Conservation (phyloP, 2,329 filamentous ascomycete species). For the Chrysoporthe cubensis region DNA sequence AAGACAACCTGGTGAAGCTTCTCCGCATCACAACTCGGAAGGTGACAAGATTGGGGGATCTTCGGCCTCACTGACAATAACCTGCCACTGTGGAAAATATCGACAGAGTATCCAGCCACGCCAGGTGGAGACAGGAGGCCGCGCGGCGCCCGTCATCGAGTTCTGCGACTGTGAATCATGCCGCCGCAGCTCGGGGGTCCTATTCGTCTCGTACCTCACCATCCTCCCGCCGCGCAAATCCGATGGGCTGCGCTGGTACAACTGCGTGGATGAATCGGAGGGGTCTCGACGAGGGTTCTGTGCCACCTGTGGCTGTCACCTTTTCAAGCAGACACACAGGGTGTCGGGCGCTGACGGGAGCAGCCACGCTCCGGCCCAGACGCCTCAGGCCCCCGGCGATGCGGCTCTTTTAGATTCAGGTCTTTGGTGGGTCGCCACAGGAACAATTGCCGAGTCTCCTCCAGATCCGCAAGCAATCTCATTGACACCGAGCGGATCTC, state of each 20-base stretch:
- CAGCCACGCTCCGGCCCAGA: no score
- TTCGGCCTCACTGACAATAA: not conserved
- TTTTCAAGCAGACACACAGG: constrained; percentile 36
- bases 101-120: not conserved
- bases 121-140: not conserved
- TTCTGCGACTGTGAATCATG: constrained; percentile 37
- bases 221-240: constrained; percentile 32
- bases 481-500: not conserved
- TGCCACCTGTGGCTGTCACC: constrained; percentile 45
- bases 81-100: constrained; percentile 6
- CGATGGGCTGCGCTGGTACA: constrained; percentile 29
- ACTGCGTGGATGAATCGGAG: not conserved
- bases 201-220: constrained; percentile 44
- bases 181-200: constrained; percentile 39
- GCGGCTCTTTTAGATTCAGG: no score
- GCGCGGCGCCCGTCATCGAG: constrained; percentile 7
- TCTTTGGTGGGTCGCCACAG: constrained; percentile 7
- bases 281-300: constrained; percentile 43
- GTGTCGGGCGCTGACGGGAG: not conserved
- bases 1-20: not conserved
- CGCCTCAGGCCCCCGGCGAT: no score
- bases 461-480: not conserved
- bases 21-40: not conserved
- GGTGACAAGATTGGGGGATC: not conserved
- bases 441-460: not conserved